A percentile compares a stretch with the other conserved stretches of the same genome.
phyloP scores from a whole-genome alignment of 441 rosid genomes.

The Croton laevigatus region DNA sequence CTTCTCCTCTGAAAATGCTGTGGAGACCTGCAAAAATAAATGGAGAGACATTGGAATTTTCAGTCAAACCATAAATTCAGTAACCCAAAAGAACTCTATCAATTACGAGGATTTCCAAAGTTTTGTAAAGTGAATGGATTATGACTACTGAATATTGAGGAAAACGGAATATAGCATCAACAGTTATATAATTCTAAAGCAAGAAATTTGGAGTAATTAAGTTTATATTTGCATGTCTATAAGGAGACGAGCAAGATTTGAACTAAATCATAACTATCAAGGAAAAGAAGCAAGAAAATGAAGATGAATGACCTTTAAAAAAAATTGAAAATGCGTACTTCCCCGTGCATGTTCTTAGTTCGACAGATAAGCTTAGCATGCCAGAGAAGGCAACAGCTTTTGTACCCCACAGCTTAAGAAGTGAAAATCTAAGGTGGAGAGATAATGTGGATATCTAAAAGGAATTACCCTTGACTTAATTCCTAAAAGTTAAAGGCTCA shows the following conservation, averaged over 20 bases:
- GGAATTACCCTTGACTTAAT: no score
- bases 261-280: not conserved
- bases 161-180: not conserved
- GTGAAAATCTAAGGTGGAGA: no score
- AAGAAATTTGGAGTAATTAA: not conserved
- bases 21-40: conserved; percentile 49
- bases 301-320: not conserved
- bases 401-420: no score
- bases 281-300: not conserved
- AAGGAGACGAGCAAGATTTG: not conserved
- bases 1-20: conserved; percentile 54
- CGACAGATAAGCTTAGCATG: not conserved
- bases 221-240: not conserved
- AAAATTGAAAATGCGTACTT: not conserved
- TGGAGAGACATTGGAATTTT: conserved; percentile 10
- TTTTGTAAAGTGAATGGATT: not conserved
- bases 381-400: no score
- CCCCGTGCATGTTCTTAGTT: not conserved
- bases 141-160: not conserved
- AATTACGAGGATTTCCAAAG: not conserved
- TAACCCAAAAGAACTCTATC: conserved; percentile 7
- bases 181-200: not conserved
- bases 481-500: no score
- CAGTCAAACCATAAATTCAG: conserved; percentile 9
- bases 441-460: no score